These are phyloP conservation scores for Gymnopus androsaceus DNA, from an alignment of 1,284 basidiomycete species.

Conservation along the genomic window DNA sequence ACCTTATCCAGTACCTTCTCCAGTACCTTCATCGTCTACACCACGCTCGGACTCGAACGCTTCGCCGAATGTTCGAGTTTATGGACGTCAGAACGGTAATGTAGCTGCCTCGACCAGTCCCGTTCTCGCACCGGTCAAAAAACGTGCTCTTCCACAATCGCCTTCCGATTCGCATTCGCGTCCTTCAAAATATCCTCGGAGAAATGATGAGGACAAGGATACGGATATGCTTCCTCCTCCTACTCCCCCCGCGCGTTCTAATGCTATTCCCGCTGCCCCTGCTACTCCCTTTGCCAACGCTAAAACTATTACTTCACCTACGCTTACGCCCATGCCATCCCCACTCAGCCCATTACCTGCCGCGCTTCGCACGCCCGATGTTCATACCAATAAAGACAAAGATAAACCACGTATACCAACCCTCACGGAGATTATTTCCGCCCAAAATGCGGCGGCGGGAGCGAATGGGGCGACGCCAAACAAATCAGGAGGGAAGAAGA, in stretches of 20 bases:
- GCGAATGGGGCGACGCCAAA: neutral
- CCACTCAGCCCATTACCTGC: slow-evolving; percentile 1
- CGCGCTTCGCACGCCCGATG: neutral
- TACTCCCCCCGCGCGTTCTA: too few species aligned
- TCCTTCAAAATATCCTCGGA: too few species aligned
- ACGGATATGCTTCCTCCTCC: too few species aligned
- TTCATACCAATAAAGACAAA: neutral
- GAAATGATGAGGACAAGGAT: too few species aligned
- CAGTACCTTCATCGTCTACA: neutral
- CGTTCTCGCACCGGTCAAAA: too few species aligned
- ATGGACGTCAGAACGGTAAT: too few species aligned
- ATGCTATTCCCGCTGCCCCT: too few species aligned
- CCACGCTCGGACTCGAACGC: neutral
- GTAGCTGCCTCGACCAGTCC: neutral
- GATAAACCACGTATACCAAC: slow-evolving; percentile 3
- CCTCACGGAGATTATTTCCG: slow-evolving; percentile 9
- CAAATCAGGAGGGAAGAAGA: neutral
- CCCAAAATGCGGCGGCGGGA: neutral
- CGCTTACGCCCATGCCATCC: neutral
- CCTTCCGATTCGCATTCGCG: too few species aligned
- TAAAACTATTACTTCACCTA: neutral
- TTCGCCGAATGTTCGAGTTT: neutral
- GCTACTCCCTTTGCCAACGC: too few species aligned
- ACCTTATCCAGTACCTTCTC: neutral
- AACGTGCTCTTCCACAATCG: too few species aligned